Conservation (phyloP, 176 grass and related monocot species). For the Lolium multiflorum region DNA sequence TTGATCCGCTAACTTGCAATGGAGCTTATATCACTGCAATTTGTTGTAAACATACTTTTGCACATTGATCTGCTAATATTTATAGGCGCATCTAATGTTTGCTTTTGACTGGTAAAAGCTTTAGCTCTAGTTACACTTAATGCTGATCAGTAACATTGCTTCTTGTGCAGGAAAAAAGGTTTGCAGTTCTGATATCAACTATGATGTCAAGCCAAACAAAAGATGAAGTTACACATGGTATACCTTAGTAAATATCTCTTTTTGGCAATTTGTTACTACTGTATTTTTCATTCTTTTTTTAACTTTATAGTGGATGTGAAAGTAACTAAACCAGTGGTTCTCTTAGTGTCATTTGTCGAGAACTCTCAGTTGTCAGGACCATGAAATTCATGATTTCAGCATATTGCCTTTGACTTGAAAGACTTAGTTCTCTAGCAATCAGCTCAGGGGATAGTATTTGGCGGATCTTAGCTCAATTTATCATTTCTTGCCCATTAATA, state of each 20-base stretch:
- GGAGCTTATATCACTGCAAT: not conserved
- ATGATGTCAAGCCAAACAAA: conserved; percentile 97
- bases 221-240: conserved; percentile 97
- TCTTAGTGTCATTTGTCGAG: not conserved
- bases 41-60: conserved; percentile 8
- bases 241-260: conserved; percentile 4
- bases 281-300: conserved; percentile 23
- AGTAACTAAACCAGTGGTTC: conserved; percentile 24
- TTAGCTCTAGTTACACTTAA: conserved; percentile 23
- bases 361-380: not conserved
- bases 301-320: not conserved
- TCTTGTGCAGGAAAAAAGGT: conserved; percentile 79
- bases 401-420: not conserved
- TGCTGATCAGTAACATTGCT: not conserved
- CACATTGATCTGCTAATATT: not conserved
- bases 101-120: conserved; percentile 20
- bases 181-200: conserved; percentile 84
- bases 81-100: not conserved
- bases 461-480: not conserved
- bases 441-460: not conserved
- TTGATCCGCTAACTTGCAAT: not conserved
- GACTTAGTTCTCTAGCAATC: not conserved
- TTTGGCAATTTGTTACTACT: conserved; percentile 28
- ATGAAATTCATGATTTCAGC: not conserved
- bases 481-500: not conserved